Conservation (phyloP, 345 rosid genomes). For the Erodium maritimum region DNA sequence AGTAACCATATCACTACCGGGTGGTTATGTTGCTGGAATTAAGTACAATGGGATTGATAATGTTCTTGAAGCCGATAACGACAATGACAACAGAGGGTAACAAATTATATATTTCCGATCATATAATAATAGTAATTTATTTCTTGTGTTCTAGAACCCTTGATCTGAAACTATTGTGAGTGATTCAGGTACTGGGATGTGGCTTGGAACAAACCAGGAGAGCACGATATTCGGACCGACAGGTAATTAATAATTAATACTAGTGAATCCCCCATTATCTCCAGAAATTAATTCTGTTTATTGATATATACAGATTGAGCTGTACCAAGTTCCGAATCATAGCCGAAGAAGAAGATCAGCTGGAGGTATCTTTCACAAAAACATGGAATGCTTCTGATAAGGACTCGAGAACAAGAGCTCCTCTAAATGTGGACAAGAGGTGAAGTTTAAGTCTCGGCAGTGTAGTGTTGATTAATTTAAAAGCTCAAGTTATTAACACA, state of each 20-base stretch:
- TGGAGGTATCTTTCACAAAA: slow-evolving; percentile 59
- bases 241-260: background rate
- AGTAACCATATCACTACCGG: slow-evolving; percentile 50
- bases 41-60: slow-evolving; percentile 49
- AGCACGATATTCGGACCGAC: background rate
- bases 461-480: background rate
- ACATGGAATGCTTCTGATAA: slow-evolving; percentile 32
- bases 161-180: background rate
- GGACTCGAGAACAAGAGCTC: slow-evolving; percentile 22
- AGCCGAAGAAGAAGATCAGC: slow-evolving; percentile 32
- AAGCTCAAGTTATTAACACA: background rate
- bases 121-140: background rate
- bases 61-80: slow-evolving; percentile 28
- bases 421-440: slow-evolving; percentile 87
- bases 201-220: slow-evolving; percentile 48
- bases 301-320: slow-evolving; percentile 38
- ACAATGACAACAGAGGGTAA: slow-evolving; percentile 49
- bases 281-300: no score
- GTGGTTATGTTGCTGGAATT: slow-evolving; percentile 49
- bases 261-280: background rate
- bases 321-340: slow-evolving; percentile 36
- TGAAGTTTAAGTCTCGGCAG: slow-evolving; percentile 6
- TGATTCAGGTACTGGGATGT: slow-evolving; percentile 72
- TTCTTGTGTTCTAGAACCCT: background rate
- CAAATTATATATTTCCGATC: background rate